Evolutionary conservation across 257 asterid species (phyloP).

Genomic region (Handroanthus guayacan): DNA sequence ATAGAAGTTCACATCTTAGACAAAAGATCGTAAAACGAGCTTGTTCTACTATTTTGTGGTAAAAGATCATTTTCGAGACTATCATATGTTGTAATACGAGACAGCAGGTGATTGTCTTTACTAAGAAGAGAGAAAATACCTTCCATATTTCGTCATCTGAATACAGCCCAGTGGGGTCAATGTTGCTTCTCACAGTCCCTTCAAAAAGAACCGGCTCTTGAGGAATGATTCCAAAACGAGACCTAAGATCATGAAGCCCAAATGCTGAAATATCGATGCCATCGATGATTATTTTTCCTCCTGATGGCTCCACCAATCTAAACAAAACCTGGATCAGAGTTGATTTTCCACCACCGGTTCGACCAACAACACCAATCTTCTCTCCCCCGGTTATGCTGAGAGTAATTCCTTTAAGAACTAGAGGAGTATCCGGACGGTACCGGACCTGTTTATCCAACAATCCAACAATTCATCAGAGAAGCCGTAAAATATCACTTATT

Average conservation of each 20-base stretch:
- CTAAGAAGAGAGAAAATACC: slow-evolving; percentile 44
- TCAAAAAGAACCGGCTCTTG: slow-evolving; percentile 98
- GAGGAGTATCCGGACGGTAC: slow-evolving; percentile 89
- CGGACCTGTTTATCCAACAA: slow-evolving; percentile 64
- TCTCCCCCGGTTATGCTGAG: slow-evolving; percentile 86
- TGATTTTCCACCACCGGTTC: slow-evolving; percentile 98
- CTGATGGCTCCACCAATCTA: slow-evolving; percentile 94
- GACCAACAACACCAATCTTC: slow-evolving; percentile 96
- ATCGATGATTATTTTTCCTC: slow-evolving; percentile 77
- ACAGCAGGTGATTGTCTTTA: background rate
- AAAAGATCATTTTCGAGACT: background rate
- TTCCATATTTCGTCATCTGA: slow-evolving; percentile 96
- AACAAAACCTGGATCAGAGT: slow-evolving; percentile 92
- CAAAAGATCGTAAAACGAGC: background rate
- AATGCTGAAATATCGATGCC: slow-evolving; percentile 69
- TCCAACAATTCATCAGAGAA: slow-evolving; percentile 4
- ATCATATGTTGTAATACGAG: no score
- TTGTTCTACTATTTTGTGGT: background rate
- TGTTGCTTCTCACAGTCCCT: slow-evolving; percentile 96
- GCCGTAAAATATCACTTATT: background rate
- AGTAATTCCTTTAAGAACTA: slow-evolving; percentile 80
- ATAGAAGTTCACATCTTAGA: slow-evolving; percentile 8
- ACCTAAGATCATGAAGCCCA: slow-evolving; percentile 96
- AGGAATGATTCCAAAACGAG: slow-evolving; percentile 97
- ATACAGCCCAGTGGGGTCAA: slow-evolving; percentile 82